Percentiles rank a stretch among this genome's conserved stretches.
Conservation (phyloP, 305 asterid genomes). For the Fraxinus latifolia region DNA sequence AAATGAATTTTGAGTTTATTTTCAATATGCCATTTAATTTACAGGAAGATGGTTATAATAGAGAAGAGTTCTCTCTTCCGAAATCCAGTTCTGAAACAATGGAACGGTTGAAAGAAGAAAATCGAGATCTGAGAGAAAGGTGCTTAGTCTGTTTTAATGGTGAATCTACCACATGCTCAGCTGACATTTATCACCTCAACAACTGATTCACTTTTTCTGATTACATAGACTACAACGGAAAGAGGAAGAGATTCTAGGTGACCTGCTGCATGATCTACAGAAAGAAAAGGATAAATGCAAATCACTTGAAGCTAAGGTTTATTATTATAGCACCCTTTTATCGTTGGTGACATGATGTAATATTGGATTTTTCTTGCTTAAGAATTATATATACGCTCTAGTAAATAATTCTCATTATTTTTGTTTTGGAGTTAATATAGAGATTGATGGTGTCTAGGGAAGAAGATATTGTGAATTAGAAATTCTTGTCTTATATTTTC, state of each 20-base stretch:
- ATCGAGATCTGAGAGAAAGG: conserved; percentile 61
- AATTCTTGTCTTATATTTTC: background rate
- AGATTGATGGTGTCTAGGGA: background rate
- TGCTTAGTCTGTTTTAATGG: conserved; percentile 24
- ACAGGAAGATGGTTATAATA: conserved; percentile 37
- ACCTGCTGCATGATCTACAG: conserved; percentile 59
- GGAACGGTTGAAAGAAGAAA: conserved; percentile 67
- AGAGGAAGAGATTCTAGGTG: conserved; percentile 75
- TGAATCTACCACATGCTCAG: conserved; percentile 2
- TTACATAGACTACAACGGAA: conserved; percentile 56
- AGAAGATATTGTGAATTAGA: background rate
- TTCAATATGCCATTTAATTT: conserved; percentile 26
- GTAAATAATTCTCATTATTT: background rate
- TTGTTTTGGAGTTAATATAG: background rate
- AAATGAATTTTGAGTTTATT: background rate
- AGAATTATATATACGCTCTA: background rate
- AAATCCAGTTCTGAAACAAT: conserved; percentile 34
- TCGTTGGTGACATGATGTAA: background rate
- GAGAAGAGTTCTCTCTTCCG: conserved; percentile 30
- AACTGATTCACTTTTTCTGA: conserved; percentile 15
- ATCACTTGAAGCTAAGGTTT: conserved; percentile 74
- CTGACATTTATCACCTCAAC: conserved; percentile 1
- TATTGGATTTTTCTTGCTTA: conserved; percentile 3
- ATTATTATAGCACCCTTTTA: conserved; percentile 10
- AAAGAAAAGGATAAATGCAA: conserved; percentile 60